phyloP scores from a whole-genome alignment of 2,329 filamentous ascomycete genomes.

The Fonsecaea pedrosoi region DNA sequence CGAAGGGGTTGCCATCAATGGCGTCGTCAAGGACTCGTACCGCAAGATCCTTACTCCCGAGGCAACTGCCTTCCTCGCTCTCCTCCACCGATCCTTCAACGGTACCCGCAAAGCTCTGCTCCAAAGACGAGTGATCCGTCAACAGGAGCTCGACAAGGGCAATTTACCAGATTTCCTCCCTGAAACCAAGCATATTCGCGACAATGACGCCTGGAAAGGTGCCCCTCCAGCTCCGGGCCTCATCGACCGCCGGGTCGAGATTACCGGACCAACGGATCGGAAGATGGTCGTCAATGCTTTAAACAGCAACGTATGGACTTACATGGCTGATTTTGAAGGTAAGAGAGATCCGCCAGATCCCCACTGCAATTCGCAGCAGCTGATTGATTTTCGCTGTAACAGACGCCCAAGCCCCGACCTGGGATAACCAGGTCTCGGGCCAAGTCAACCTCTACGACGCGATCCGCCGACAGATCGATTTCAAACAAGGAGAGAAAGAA shows the following conservation, averaged over 20 bases:
- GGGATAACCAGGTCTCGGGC: constrained; percentile 99
- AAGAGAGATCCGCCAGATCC: constrained; percentile 44
- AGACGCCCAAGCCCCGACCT: constrained; percentile 96
- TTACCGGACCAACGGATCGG: constrained; percentile 93
- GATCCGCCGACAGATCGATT: constrained; percentile 91
- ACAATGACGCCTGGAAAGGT: constrained; percentile 92
- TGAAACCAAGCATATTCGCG: constrained; percentile 93
- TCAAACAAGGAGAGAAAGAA: constrained; percentile 92
- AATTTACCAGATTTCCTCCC: constrained; percentile 90
- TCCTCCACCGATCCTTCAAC: constrained; percentile 96
- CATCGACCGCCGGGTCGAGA: constrained; percentile 92
- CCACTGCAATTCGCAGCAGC: constrained; percentile 3
- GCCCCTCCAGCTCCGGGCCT: constrained; percentile 89
- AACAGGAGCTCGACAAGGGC: constrained; percentile 92
- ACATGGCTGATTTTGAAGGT: constrained; percentile 99
- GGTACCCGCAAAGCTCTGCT: constrained; percentile 84
- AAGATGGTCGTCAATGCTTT: constrained; percentile 99
- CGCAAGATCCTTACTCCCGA: constrained; percentile 91
- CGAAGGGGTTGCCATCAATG: constrained; percentile 86
- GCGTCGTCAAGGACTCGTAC: constrained; percentile 76
- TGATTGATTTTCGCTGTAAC: constrained; percentile 27
- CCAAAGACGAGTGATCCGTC: constrained; percentile 82
- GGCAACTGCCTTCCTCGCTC: constrained; percentile 87
- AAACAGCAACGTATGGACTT: constrained; percentile 96
- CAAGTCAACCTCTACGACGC: constrained; percentile 98